Base-by-base conservation (phyloP, 2,329 filamentous ascomycete genomes). In the Penicillium sp. region DNA sequence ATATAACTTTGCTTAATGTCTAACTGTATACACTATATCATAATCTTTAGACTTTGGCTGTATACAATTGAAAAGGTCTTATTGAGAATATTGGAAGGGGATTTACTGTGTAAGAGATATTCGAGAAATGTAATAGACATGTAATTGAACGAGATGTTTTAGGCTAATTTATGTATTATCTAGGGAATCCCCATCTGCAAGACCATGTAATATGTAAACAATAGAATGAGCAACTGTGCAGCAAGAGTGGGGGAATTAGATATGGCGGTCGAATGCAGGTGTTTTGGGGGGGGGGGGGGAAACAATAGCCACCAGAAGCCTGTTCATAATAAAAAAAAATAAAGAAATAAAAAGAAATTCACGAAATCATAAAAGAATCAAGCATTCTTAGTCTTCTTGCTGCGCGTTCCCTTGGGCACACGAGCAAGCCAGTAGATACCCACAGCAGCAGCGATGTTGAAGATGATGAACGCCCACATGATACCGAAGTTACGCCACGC, bases 401-500 rank as follows among this genome's bases (percentile, higher is more conserved):
- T 71, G 51, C 67, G 65, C 31, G 58, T 57, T 10, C 60, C 68
- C 69, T 78, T 78, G 4, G 77, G 77, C 4, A 88, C 85, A 15
- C 86, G 75, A 66, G 86, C 84, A 21, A 85, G 63, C 71, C 83
- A 91, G 72, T 91, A 91, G 1, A 86, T 72, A 12, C 79, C 61
- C 2, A 89, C 76, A 0, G 87, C 86, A 2, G 81, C 75, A 40
- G 74, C 72, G 40, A 89, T 80, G 65, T 90, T 89, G 71, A 90
- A 88, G 0, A 75, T 59, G 40, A 90, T 81, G 64, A 83, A 91
- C 0, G 78, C 85, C 83, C 86, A 90, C 67, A 90, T 76, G 41
- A 91, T 78, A 1, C 88, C 89, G 57, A 86, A 90, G 68, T 91
- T 89, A 56, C 87, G 79, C 87, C 88, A 90, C n/a, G 71, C 74